These are phyloP conservation scores for Malus domestica DNA, from an alignment of 306 rosid species.

Conservation along the genomic window ASM211411v1 NC_041793.1:8202001-8202500, in stretches of 20 bases:
- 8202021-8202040: neutral
- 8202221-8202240: constrained; percentile 89
- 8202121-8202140: neutral
- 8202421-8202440: too few species aligned
- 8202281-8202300: constrained; percentile 96
- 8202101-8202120: neutral
- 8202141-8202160: neutral
- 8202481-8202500: neutral
- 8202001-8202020: neutral
- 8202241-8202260: constrained; percentile 92
- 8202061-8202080: neutral
- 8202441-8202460: neutral
- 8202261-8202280: constrained; percentile 96
- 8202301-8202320: constrained; percentile 71
- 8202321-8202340: neutral
- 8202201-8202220: constrained; percentile 93
- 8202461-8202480: neutral
- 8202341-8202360: neutral
- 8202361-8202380: too few species aligned
- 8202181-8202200: constrained; percentile 54
- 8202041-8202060: neutral
- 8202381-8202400: too few species aligned
- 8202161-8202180: neutral
- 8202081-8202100: neutral
- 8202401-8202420: too few species aligned